Conservation (phyloP, 345 rosid genomes). For the Boechera retrofracta region DNA sequence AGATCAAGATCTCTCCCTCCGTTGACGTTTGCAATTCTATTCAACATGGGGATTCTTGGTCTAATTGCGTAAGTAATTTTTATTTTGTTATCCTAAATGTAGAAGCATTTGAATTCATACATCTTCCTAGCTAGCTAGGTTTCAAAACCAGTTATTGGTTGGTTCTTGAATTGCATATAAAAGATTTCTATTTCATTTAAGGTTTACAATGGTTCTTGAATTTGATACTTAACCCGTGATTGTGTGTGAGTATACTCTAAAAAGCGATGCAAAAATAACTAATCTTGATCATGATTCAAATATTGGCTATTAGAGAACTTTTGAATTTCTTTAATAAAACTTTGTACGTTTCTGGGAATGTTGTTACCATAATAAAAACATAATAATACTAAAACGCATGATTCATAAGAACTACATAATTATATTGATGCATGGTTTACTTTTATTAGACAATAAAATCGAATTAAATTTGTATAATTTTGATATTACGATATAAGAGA, state of each 20-base stretch:
- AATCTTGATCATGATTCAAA: no score
- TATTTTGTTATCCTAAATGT: background rate
- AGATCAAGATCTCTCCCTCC: conserved; percentile 48
- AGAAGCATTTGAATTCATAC: background rate
- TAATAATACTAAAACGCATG: no score
- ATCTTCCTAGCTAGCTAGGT: background rate
- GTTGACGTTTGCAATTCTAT: conserved; percentile 33
- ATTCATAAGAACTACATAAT: no score
- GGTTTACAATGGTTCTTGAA: background rate
- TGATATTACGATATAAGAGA: no score
- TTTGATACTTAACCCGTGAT: background rate
- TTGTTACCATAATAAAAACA: background rate
- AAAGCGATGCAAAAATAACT: background rate
- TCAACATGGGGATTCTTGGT: conserved; percentile 39
- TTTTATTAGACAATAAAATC: no score
- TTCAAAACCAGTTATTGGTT: background rate
- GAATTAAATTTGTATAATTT: no score
- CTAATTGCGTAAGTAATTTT: conserved; percentile 38
- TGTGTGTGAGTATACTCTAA: background rate
- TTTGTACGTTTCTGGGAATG: background rate
- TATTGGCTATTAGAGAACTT: no score
- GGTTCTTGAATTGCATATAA: conserved; percentile 1
- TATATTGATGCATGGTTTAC: no score
- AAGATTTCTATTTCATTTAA: background rate
- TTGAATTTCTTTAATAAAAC: no score